Base-by-base conservation (phyloP, 2,329 filamentous ascomycete species). In the Ophiostoma quercus region DNA sequence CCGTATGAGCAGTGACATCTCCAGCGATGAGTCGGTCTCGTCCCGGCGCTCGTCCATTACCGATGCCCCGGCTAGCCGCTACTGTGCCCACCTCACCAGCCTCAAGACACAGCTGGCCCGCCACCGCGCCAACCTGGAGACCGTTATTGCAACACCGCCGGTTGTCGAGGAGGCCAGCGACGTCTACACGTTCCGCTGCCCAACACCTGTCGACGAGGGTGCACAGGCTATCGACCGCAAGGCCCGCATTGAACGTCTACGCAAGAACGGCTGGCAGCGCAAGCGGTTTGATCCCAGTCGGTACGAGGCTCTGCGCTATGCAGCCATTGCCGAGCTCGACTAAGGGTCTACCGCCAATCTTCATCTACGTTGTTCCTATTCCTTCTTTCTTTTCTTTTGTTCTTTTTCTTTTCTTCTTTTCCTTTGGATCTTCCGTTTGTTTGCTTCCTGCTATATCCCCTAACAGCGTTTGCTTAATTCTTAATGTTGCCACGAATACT, bases 181-280 rank as follows among this genome's bases (percentile, higher is more conserved):
- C 8, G 66, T 22, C 29, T 11, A 54, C 25, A 7, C 65, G 72
- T n/a, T 70, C 19, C 70, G 70, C 9, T 71, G 71, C n/a, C 68
- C 75, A 12, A 73, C 70, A 16, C 72, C 75, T 32, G 69, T 67
- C 32, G 77, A 75, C 60, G 80, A 80, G 7, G 80, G 81, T 68
- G 73, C 78, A 69, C 79, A 79, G 22, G 73, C 74, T 1, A 74
- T 80, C 22, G 83, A 85, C 43, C 77, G 85, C 2, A 79, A 80
- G 71, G 79, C 82, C 7, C 81, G 85, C 32, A 87, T 88, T 73
- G 84, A 85, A 77, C 80, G 82, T 11, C 77, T 88, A 12, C 82
- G 84, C 25, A 81, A 81, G n/a, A 80, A 74, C 67, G 85, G 85
- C 2, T 88, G 86, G 85, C 81, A 81, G 74, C 79, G 86, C 37